A percentile compares a stretch with the other conserved stretches of the same genome.
phyloP scores from a whole-genome alignment of 371 early-diverging fungal species.

The Rhizopus arrhizus region DNA sequence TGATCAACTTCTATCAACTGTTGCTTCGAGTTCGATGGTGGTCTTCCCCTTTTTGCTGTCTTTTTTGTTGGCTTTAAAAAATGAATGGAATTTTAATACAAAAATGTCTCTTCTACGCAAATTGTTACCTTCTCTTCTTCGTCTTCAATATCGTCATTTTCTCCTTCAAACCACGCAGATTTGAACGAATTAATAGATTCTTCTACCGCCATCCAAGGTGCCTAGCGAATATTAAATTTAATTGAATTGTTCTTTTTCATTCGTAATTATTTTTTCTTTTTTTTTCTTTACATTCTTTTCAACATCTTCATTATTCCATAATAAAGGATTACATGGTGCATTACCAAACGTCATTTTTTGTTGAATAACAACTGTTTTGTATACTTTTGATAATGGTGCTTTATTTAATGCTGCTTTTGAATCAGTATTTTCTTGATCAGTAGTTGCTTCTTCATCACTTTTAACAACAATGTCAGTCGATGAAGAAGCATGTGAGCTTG shows the following conservation, averaged over 20 bases:
- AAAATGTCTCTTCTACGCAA: not conserved
- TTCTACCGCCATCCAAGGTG: conserved; percentile 9
- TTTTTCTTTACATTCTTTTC: conserved; percentile 12
- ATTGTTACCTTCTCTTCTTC: conserved; percentile 8
- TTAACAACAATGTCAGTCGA: not conserved
- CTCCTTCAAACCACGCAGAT: conserved; percentile 14
- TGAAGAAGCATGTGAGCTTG: conserved; percentile 8
- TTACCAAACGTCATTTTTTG: conserved; percentile 19
- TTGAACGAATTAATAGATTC: conserved; percentile 20
- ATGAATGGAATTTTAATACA: not conserved
- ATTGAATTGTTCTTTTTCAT: not conserved
- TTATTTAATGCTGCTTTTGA: conserved; percentile 13
- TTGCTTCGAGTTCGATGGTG: conserved; percentile 1
- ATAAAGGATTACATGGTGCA: conserved; percentile 16
- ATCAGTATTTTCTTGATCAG: not conserved
- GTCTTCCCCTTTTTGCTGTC: conserved; percentile 15
- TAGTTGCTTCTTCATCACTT: conserved; percentile 6
- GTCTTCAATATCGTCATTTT: conserved; percentile 2
- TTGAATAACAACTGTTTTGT: conserved; percentile 22
- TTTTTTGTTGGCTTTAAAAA: conserved; percentile 5
- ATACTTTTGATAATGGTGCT: conserved; percentile 32
- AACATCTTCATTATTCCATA: conserved; percentile 15
- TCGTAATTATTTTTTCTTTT: not conserved
- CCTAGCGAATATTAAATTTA: not conserved
- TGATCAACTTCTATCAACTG: not conserved